phyloP scores from a whole-genome alignment of 2,329 filamentous ascomycete genomes.

The Colletotrichum lupini region DNA sequence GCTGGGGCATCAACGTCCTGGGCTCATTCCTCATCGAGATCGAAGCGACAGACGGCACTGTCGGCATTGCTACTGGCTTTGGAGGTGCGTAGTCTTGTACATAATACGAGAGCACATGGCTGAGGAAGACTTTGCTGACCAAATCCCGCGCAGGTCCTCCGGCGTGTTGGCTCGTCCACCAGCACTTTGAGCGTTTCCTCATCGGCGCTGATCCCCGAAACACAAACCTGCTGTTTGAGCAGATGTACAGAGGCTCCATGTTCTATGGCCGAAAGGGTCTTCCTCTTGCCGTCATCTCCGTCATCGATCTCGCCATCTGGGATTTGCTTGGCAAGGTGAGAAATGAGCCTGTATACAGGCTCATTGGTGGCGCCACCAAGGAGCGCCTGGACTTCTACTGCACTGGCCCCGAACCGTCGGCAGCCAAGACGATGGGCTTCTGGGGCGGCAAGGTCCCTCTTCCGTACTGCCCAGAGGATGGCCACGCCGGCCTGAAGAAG shows the following conservation, averaged over 20 bases:
- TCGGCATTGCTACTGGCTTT: slow-evolving; percentile 93
- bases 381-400: slow-evolving; percentile 92
- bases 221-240: slow-evolving; percentile 92
- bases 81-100: slow-evolving; percentile 65
- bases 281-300: slow-evolving; percentile 89
- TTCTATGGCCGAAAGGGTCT: slow-evolving; percentile 96
- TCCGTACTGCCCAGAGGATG: slow-evolving; percentile 90
- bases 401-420: slow-evolving; percentile 85
- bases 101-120: too few species aligned
- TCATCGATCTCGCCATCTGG: slow-evolving; percentile 94
- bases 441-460: slow-evolving; percentile 91
- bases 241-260: slow-evolving; percentile 96
- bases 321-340: slow-evolving; percentile 91
- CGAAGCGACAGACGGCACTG: slow-evolving; percentile 89
- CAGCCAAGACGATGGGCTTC: slow-evolving; percentile 88
- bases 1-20: slow-evolving; percentile 95
- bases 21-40: slow-evolving; percentile 93
- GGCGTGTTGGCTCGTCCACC: slow-evolving; percentile 91
- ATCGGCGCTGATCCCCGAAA: slow-evolving; percentile 90
- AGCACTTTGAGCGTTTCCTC: slow-evolving; percentile 93
- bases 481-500: slow-evolving; percentile 82
- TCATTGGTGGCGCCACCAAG: slow-evolving; percentile 91
- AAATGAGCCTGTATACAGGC: slow-evolving; percentile 92
- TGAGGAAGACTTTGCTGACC: background rate
- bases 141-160: slow-evolving; percentile 70